Evolutionary conservation across 371 early-diverging fungal species (phyloP).

Genomic region (Dichotomocladium elegans): DNA sequence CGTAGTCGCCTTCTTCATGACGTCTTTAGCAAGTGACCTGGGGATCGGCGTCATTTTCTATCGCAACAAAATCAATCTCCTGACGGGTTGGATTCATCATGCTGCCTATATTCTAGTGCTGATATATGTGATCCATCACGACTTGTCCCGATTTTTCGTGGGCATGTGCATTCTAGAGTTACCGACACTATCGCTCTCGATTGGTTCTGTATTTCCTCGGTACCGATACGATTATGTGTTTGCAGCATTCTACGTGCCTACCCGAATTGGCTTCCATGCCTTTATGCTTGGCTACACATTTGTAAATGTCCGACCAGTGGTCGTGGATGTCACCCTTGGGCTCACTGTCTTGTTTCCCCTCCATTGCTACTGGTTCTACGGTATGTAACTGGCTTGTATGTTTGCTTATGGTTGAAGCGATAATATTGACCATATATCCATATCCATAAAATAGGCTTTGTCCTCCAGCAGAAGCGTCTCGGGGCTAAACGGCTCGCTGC

Average conservation of each 20-base stretch:
- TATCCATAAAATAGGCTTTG: constrained; percentile 1
- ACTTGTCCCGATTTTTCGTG: constrained; percentile 23
- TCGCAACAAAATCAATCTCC: constrained; percentile 36
- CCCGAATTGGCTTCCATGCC: constrained; percentile 39
- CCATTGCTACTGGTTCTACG: constrained; percentile 47
- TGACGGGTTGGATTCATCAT: constrained; percentile 59
- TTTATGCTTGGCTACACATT: constrained; percentile 20
- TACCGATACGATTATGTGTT: constrained; percentile 39
- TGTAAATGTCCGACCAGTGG: too few species aligned
- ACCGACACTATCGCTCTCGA: constrained; percentile 35
- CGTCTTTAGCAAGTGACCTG: constrained; percentile 45
- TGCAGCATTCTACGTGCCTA: constrained; percentile 30
- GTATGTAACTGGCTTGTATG: constrained; percentile 13
- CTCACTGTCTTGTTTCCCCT: constrained; percentile 25
- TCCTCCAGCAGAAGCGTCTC: constrained; percentile 9
- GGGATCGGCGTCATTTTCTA: constrained; percentile 42
- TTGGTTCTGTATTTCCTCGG: constrained; percentile 28
- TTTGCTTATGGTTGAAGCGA: not conserved
- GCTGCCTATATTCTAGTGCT: constrained; percentile 32
- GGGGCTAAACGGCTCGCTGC: too few species aligned
- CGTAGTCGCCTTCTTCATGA: constrained; percentile 33
- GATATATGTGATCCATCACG: constrained; percentile 22
- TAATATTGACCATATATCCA: too few species aligned
- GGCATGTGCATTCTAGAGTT: constrained; percentile 35
- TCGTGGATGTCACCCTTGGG: constrained; percentile 5